Percentiles rank a stretch among this genome's conserved stretches.
These are phyloP conservation scores for Cairneyella variabilis DNA, from an alignment of 495 filamentous ascomycete species.

Conservation along the genomic window DNA sequence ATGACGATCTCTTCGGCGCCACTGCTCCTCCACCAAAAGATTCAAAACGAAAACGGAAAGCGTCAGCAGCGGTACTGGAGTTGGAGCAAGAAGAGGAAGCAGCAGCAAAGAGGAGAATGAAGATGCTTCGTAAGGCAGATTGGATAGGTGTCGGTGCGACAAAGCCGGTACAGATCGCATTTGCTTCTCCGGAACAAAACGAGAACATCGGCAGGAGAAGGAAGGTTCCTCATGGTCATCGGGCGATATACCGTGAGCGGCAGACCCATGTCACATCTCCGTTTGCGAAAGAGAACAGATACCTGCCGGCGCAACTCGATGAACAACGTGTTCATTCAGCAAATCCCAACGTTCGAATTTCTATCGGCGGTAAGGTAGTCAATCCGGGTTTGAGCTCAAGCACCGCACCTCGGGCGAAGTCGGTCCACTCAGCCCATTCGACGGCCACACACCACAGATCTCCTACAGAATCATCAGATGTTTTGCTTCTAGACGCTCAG, in stretches of 20 bases:
- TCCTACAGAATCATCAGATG: slow-evolving; percentile 15
- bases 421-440: not conserved
- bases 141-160: slow-evolving; percentile 23
- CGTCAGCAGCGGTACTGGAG: not conserved
- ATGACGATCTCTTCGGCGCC: slow-evolving; percentile 20
- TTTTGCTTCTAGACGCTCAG: slow-evolving; percentile 23
- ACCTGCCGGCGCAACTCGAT: too few species aligned
- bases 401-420: slow-evolving; percentile 4
- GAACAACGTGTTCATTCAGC: too few species aligned
- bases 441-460: not conserved
- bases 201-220: slow-evolving; percentile 23
- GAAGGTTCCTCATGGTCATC: slow-evolving; percentile 14
- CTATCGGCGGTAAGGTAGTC: slow-evolving; percentile 19
- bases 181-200: slow-evolving; percentile 6
- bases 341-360: slow-evolving; percentile 25
- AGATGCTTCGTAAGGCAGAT: slow-evolving; percentile 22
- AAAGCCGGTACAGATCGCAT: slow-evolving; percentile 17
- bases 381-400: slow-evolving; percentile 23
- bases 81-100: slow-evolving; percentile 5
- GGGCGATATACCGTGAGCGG: slow-evolving; percentile 10
- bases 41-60: slow-evolving; percentile 7
- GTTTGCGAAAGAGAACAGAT: not conserved
- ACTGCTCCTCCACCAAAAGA: slow-evolving; percentile 10
- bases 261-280: slow-evolving; percentile 8
- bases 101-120: slow-evolving; percentile 16